Conservation (phyloP, 2,329 filamentous ascomycete genomes). For the Beauveria pseudobassiana region DNA sequence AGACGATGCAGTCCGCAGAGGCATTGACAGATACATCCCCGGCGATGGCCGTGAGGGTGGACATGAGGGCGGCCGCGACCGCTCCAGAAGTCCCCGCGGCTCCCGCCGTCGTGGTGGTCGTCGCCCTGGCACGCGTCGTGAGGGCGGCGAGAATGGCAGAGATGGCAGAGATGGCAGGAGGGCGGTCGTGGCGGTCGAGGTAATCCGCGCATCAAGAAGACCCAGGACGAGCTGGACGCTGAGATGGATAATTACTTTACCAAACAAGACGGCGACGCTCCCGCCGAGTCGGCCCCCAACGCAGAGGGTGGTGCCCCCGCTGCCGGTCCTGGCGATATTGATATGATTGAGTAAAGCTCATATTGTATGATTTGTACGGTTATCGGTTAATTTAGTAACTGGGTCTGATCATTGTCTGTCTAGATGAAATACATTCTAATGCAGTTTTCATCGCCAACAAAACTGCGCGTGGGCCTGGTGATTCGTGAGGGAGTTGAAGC, state of each 20-base stretch:
- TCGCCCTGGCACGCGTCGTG: slow-evolving; percentile 41
- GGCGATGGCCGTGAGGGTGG: slow-evolving; percentile 33
- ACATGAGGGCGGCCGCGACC: slow-evolving; percentile 32
- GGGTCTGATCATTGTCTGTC: neutral
- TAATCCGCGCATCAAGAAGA: slow-evolving; percentile 65
- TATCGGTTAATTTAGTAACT: neutral
- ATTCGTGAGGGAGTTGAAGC: neutral
- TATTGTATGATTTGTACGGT: neutral
- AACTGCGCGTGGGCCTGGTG: neutral
- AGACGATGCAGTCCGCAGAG: slow-evolving; percentile 54
- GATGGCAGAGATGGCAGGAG: slow-evolving; percentile 21
- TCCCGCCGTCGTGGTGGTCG: slow-evolving; percentile 37
- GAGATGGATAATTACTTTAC: slow-evolving; percentile 95
- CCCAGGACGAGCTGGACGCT: slow-evolving; percentile 85
- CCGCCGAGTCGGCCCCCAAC: slow-evolving; percentile 25
- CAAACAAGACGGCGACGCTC: slow-evolving; percentile 26
- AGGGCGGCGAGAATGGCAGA: slow-evolving; percentile 19
- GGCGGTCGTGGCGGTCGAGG: slow-evolving; percentile 32
- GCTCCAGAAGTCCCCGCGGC: slow-evolving; percentile 50
- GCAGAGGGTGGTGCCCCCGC: slow-evolving; percentile 22
- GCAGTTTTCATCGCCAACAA: neutral
- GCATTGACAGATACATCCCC: slow-evolving; percentile 75
- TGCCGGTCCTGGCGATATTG: slow-evolving; percentile 45
- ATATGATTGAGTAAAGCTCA: slow-evolving; percentile 56
- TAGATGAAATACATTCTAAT: neutral